Evolutionary conservation across 2,329 filamentous ascomycete species (phyloP).

Genomic region (Exophiala aquamarina): DNA sequence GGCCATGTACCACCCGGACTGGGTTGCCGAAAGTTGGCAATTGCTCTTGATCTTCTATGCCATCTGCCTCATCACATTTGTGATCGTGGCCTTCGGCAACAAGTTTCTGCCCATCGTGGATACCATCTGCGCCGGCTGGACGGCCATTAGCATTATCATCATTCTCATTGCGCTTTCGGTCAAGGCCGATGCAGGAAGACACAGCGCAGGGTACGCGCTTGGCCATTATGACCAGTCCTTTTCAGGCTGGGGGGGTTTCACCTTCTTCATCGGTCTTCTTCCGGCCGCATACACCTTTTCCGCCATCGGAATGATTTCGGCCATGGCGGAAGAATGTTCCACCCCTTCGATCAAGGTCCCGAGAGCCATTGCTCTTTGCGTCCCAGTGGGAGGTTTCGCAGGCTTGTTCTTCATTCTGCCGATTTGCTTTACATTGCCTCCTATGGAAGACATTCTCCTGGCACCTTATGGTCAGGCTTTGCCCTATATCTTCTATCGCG

Average conservation of each 20-base stretch:
- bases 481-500: conserved; percentile 51
- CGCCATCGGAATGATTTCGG: conserved; percentile 62
- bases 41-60: conserved; percentile 70
- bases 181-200: conserved; percentile 54
- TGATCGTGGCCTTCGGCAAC: conserved; percentile 68
- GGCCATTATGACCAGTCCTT: conserved; percentile 57
- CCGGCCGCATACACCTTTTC: conserved; percentile 60
- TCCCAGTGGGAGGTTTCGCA: conserved; percentile 55
- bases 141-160: conserved; percentile 55
- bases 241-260: conserved; percentile 60
- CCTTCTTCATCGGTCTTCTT: conserved; percentile 63
- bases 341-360: conserved; percentile 55
- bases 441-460: conserved; percentile 45
- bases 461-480: conserved; percentile 51
- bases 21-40: conserved; percentile 60
- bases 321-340: conserved; percentile 62
- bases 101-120: conserved; percentile 64
- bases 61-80: conserved; percentile 64
- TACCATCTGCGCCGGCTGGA: conserved; percentile 58
- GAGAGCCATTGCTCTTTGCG: conserved; percentile 51
- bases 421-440: conserved; percentile 52
- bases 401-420: conserved; percentile 58
- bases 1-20: conserved; percentile 56
- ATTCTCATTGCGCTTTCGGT: conserved; percentile 58
- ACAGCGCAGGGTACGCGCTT: conserved; percentile 53